These are phyloP conservation scores for Nannochloropsis salina DNA, from an alignment of 108 stramenopile genomes.

Conservation along the genomic window DNA sequence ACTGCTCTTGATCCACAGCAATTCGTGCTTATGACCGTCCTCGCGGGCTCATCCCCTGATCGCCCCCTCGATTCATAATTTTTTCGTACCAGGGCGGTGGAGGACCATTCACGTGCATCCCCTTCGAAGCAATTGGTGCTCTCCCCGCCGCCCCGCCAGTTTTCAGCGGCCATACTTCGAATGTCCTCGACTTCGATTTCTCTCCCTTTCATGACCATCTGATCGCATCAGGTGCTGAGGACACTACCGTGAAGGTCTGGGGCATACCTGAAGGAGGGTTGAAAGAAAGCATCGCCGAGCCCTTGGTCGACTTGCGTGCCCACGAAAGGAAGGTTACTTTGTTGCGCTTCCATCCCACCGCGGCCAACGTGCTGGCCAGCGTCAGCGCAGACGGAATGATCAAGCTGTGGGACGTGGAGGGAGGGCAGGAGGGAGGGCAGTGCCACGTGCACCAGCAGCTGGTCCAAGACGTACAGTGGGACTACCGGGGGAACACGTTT, in stretches of 20 bases:
- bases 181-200: constrained; percentile 94
- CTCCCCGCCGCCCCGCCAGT: constrained; percentile 69
- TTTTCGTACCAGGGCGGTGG: constrained; percentile 65
- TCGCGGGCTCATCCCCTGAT: background rate
- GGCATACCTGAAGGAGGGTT: constrained; percentile 86
- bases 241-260: constrained; percentile 95
- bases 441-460: constrained; percentile 69
- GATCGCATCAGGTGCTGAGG: constrained; percentile 83
- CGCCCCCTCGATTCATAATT: background rate
- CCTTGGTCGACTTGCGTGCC: constrained; percentile 74
- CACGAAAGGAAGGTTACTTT: constrained; percentile 89
- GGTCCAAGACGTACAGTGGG: constrained; percentile 94
- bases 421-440: constrained; percentile 59
- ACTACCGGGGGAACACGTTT: constrained; percentile 73
- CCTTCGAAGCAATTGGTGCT: constrained; percentile 74
- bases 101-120: constrained; percentile 79
- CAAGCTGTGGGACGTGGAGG: constrained; percentile 95
- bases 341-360: constrained; percentile 85
- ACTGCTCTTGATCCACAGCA: background rate
- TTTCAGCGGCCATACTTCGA: constrained; percentile 78
- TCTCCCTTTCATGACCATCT: constrained; percentile 91
- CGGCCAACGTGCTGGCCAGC: constrained; percentile 75
- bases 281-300: constrained; percentile 69
- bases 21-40: background rate
- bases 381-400: constrained; percentile 75